Base-by-base conservation (phyloP, 495 filamentous ascomycete genomes). In the Emericellopsis terricola region DNA sequence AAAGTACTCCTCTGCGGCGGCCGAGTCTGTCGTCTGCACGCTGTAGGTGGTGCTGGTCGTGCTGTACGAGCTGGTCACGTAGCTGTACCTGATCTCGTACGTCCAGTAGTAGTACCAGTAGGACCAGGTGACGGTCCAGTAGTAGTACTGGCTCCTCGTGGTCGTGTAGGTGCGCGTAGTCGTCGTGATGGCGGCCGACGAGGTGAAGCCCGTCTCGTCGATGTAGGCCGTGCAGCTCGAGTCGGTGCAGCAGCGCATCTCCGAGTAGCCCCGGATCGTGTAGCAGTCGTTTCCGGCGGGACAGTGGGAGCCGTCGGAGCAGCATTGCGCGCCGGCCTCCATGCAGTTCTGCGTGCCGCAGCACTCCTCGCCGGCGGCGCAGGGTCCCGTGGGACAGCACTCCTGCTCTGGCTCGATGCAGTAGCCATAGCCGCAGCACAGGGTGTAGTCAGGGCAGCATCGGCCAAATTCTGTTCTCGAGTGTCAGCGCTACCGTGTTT, bases 381-480 rank as follows among this genome's bases (percentile, higher is more conserved):
- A 54, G n/a, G 42, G 30, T 2, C 31, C 38, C 9, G 23, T 29
- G n/a, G 45, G 41, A 29, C 46, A 52, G 28, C 49, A 52, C 3
- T 36, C 38, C 3, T 31, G 30, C 10, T 30, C 41, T 13, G 41
- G 38, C 5, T 26, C 19, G 18, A 45, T 43, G 33, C 42, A 42
- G 29, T 43, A 41, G 5, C 48, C 48, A 30, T 41, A 46, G 17
- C 28, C 17, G 34, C 48, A 51, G 41, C 48, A 51, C 8, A 24
- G 16, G 7, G 29, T 21, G 8, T 46, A 36, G 9, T 31, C 31
- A 7, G 48, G 35, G 38, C 50, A 53, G 41, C 50, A 53, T 15
- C 19, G 21, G 31, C 40, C 40, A 33, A 44, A 40, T 24, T 19
- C 47, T 50, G 2, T 9, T 9, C 20, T n/a, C 8, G 19, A 30